Percentiles rank a stretch among this genome's conserved stretches.
Conservation (phyloP, 2,329 filamentous ascomycete genomes). For the Pyrenochaeta sp. region DNA sequence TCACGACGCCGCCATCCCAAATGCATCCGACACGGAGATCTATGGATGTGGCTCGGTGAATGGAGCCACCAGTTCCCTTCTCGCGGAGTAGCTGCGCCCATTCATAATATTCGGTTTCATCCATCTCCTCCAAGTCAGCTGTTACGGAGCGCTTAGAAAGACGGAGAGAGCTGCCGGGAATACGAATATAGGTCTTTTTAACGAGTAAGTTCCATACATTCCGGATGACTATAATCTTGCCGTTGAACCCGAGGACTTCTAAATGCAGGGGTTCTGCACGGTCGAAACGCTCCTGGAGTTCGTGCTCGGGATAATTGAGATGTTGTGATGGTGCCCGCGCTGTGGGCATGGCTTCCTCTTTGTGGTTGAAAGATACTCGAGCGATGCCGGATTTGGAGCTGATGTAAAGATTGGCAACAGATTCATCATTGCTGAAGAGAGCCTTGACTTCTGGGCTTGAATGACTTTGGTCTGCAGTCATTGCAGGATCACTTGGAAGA, state of each 20-base stretch:
- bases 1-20: constrained; percentile 57
- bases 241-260: constrained; percentile 51
- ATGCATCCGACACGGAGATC: constrained; percentile 55
- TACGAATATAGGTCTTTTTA: constrained; percentile 41
- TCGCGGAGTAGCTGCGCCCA: constrained; percentile 28
- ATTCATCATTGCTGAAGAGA: constrained; percentile 17
- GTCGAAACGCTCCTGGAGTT: constrained; percentile 45
- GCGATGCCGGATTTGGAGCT: constrained; percentile 34
- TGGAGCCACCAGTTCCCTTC: constrained; percentile 32
- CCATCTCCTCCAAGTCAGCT: constrained; percentile 2
- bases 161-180: constrained; percentile 50
- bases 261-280: constrained; percentile 38
- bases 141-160: constrained; percentile 51
- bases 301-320: constrained; percentile 26
- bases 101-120: constrained; percentile 13
- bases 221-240: constrained; percentile 39
- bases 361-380: constrained; percentile 36
- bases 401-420: constrained; percentile 21
- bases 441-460: constrained; percentile 8
- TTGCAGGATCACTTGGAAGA: constrained; percentile 30
- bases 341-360: constrained; percentile 21
- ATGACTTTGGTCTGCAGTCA: constrained; percentile 15
- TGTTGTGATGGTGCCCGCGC: constrained; percentile 19
- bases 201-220: constrained; percentile 46
- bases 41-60: constrained; percentile 52